phyloP scores from a whole-genome alignment of 2,329 filamentous ascomycete species.

The Pseudocercospora crystallina region DNA sequence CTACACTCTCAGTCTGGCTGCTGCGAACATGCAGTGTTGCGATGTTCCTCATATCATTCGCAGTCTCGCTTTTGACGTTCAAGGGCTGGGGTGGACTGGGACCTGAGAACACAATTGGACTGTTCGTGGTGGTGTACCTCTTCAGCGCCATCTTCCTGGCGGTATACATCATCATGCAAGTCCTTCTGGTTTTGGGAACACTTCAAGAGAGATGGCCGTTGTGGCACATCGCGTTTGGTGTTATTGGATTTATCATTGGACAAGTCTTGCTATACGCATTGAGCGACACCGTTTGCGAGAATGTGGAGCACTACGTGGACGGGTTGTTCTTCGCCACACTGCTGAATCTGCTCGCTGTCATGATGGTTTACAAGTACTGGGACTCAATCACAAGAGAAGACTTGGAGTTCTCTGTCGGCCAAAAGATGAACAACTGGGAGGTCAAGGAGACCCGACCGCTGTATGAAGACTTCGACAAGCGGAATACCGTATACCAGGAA shows the following conservation, averaged over 20 bases:
- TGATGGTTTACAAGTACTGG: conserved; percentile 99
- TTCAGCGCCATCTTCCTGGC: conserved; percentile 84
- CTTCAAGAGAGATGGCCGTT: conserved; percentile 94
- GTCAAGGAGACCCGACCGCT: conserved; percentile 79
- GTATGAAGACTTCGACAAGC: conserved; percentile 73
- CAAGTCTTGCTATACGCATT: conserved; percentile 93
- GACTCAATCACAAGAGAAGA: conserved; percentile 98
- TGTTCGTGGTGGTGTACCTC: conserved; percentile 91
- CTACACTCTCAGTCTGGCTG: conserved; percentile 89
- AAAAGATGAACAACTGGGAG: conserved; percentile 96
- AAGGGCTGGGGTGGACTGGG: conserved; percentile 84
- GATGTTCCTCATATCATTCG: conserved; percentile 84
- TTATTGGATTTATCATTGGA: conserved; percentile 87
- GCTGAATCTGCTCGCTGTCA: conserved; percentile 89
- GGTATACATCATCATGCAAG: conserved; percentile 83
- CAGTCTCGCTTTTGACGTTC: conserved; percentile 88
- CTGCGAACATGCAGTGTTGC: conserved; percentile 73
- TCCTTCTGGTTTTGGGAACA: conserved; percentile 83
- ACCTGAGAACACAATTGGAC: conserved; percentile 79
- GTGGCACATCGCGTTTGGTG: conserved; percentile 84
- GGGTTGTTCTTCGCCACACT: conserved; percentile 92
- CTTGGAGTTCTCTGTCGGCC: conserved; percentile 95
- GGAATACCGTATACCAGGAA: conserved; percentile 70
- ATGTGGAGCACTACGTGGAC: conserved; percentile 87
- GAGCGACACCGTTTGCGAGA: conserved; percentile 78